Base-by-base conservation (phyloP, 176 grass and related monocot species). In the Bothriochloa decipiens region DNA sequence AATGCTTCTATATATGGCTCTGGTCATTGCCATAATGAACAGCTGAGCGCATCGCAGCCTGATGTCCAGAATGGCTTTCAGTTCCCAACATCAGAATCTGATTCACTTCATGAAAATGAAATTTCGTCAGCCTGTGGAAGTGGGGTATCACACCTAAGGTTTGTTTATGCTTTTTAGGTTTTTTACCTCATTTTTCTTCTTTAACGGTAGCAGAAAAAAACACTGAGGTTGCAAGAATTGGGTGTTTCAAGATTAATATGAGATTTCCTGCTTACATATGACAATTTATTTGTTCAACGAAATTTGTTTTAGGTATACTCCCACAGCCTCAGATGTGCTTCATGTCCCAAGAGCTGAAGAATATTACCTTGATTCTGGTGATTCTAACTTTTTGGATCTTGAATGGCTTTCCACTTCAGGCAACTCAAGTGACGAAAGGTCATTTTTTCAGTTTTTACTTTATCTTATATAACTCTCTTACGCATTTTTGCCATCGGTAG, bases 361-460 rank as follows among this genome's bases (percentile, higher is more conserved):
- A 13, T 37, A 55, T 83, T 12, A 0, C 67, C 65, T 83, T 77
- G 65, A 43, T 68, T 86, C 88, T 22, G 79, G 88, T 27, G 84
- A 86, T 74, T 90, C 88, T 62, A 90, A 90, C 68, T 90, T 90
- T 69, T 61, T 90, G 74, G 84, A 90, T 90, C 58, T 49, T 78
- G 88, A 86, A 58, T 90, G 83, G 35, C 79, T 90, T 32, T 86
- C 88, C 64, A 65, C 79, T 82, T 90, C 88, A 72, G 88, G 73
- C 70, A 71, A 82, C 80, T 90, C 79, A 25, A 86, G 84, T 25
- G 88, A 90, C 49, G 88, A 68, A 73, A 86, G 88, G 88, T 90
- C 5, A 28, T n/a, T 15, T 77, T 78, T 86, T 61, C 23, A 22
- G 11, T 63, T 66, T 61, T 18, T 66, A 7, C 3, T 75, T 50